Conservation (phyloP, 2,329 filamentous ascomycete species). For the Paraphoma chrysanthemicola region DNA sequence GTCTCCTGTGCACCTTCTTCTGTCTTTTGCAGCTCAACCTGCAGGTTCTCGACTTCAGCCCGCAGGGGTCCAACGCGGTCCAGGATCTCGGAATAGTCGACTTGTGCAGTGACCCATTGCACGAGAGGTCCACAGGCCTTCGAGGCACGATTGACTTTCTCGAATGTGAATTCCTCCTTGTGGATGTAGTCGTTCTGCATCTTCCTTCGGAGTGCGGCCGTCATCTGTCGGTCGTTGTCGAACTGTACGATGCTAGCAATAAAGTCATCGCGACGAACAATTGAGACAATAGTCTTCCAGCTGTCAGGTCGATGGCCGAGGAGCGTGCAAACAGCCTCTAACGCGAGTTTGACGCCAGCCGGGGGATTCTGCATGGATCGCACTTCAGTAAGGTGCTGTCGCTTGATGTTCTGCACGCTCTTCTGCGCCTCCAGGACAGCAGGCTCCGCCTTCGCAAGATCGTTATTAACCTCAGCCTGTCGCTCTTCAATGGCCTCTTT, state of each 20-base stretch:
- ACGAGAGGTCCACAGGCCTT: constrained; percentile 97
- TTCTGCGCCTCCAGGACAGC: constrained; percentile 92
- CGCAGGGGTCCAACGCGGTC: constrained; percentile 92
- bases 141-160: constrained; percentile 93
- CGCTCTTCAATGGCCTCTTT: constrained; percentile 85
- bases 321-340: constrained; percentile 95
- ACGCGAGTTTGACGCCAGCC: constrained; percentile 84
- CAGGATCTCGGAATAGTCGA: constrained; percentile 96
- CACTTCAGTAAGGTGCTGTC: constrained; percentile 95
- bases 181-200: constrained; percentile 94
- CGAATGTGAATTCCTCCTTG: constrained; percentile 94
- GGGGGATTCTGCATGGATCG: constrained; percentile 96
- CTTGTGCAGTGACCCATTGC: constrained; percentile 96
- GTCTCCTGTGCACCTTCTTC: constrained; percentile 93
- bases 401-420: constrained; percentile 98
- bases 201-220: constrained; percentile 76
- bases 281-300: constrained; percentile 89
- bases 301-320: constrained; percentile 88
- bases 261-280: constrained; percentile 92
- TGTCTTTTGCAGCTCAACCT: constrained; percentile 88
- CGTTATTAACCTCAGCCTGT: constrained; percentile 82
- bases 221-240: constrained; percentile 96
- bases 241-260: constrained; percentile 98
- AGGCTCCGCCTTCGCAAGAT: constrained; percentile 89
- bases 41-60: constrained; percentile 85